Evolutionary conservation across 2,329 filamentous ascomycete genomes (phyloP).

Genomic region (Fusarium dimerum): DNA sequence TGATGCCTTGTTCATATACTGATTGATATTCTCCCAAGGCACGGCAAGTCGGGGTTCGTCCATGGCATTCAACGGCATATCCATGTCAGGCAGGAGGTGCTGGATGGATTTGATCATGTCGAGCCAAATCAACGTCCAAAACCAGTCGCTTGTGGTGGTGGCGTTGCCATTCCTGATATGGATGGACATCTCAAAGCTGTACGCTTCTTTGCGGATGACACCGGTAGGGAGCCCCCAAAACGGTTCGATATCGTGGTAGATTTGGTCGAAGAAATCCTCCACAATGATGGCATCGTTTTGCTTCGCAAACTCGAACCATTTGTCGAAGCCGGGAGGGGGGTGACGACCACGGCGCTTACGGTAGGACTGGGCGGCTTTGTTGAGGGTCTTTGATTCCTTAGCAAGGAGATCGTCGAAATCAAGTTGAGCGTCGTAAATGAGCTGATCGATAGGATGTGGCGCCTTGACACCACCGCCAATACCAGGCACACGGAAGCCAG

Average conservation of each 20-base stretch:
- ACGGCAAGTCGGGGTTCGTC: constrained; percentile 67
- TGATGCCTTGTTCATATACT: constrained; percentile 54
- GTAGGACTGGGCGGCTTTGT: constrained; percentile 58
- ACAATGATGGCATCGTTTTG: constrained; percentile 55
- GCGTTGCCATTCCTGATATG: constrained; percentile 56
- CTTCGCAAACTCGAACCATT: constrained; percentile 59
- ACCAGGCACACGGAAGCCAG: not conserved
- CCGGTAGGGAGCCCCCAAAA: constrained; percentile 56
- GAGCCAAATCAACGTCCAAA: constrained; percentile 59
- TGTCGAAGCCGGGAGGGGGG: constrained; percentile 63
- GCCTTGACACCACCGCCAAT: constrained; percentile 7
- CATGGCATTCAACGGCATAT: constrained; percentile 66
- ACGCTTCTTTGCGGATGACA: constrained; percentile 52
- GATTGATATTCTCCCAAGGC: constrained; percentile 62
- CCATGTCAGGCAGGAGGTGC: constrained; percentile 64
- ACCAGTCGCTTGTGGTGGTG: constrained; percentile 54
- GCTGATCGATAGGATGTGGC: constrained; percentile 53
- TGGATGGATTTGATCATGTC: constrained; percentile 55
- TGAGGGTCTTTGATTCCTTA: constrained; percentile 50
- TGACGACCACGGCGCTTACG: constrained; percentile 59
- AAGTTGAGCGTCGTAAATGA: constrained; percentile 49
- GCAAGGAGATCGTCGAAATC: constrained; percentile 41
- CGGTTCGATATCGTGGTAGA: constrained; percentile 61
- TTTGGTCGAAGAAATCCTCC: constrained; percentile 65
- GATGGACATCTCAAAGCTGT: constrained; percentile 62